Percentiles rank a stretch among this genome's conserved stretches.
phyloP scores from a whole-genome alignment of 2,329 filamentous ascomycete genomes.

The Atkinsonella hypoxylon region DNA sequence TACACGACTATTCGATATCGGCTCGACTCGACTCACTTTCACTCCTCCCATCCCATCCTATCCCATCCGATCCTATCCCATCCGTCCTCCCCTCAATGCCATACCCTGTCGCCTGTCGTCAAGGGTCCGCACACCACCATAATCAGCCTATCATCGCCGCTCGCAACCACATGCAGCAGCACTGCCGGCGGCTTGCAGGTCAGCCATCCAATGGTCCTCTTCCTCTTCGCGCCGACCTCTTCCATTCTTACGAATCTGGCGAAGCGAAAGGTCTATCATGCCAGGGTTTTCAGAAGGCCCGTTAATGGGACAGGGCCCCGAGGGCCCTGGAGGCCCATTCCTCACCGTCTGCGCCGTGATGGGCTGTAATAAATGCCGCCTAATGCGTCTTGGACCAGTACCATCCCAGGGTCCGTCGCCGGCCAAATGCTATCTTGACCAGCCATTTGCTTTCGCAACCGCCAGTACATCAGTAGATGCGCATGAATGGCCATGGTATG shows the following conservation, averaged over 20 bases:
- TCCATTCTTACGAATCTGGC: neutral
- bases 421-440: neutral
- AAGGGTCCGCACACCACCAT: neutral
- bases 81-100: neutral
- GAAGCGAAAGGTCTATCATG: neutral
- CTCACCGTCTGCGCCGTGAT: slow-evolving; percentile 1
- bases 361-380: slow-evolving; percentile 2
- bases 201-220: slow-evolving; percentile 9
- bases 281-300: slow-evolving; percentile 3
- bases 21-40: neutral
- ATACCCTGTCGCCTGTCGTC: slow-evolving; percentile 1
- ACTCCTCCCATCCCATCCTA: too few relatives aligned
- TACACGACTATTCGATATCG: too few relatives aligned
- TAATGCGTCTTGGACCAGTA: slow-evolving; percentile 1
- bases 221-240: slow-evolving; percentile 8
- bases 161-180: slow-evolving; percentile 7
- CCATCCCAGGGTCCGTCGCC: neutral
- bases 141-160: slow-evolving; percentile 6
- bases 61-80: too few relatives aligned
- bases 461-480: too few relatives aligned
- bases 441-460: neutral
- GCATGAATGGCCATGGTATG: neutral
- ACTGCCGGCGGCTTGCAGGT: slow-evolving; percentile 8
- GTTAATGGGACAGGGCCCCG: neutral
- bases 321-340: neutral